Base-by-base conservation (phyloP, 75 land plant species). In the Sequoiadendron giganteum region DNA sequence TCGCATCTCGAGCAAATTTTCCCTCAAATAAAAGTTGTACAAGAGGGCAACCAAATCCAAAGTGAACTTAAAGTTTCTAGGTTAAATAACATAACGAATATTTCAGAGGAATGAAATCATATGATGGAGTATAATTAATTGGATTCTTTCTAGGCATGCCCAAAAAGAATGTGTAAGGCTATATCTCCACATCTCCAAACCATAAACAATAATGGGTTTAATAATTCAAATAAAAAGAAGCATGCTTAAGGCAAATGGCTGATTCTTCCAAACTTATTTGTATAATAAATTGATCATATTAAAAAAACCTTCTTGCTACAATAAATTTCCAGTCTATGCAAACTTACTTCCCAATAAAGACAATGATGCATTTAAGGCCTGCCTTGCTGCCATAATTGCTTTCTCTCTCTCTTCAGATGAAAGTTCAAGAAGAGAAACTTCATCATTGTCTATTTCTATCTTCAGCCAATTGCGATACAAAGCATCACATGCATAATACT, bases 401-500 rank as follows among this genome's bases (percentile, higher is more conserved):
- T 91, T 91, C 49, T 94, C 92, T 86, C 87, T 95, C 92, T 98
- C 99, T 86, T 97, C 99, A 16, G 65, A 40, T 86, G 99, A 95
- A 72, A 95, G 92, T 11, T 94, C 94, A 55, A 70, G 70, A 65
- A 90, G 83, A 80, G 94, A 85, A 80, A 95, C 91, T 45, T 92
- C 92, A 2, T 92, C 92, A 90, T 92, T 96, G 84, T 91, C 92
- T 72, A 92, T 84, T 73, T 96, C 98, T 61, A 95, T 84, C 85
- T 95, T 95, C 55, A 98, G 91, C 99, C 99, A 98, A 40, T 91
- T 93, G 39, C 99, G 95, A 86, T 96, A 98, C 38, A 93, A 94
- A 86, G 96, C 97, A 92, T 98, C 99, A 90, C 97, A 95, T 65
- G 99, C 92, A 87, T 94, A 98, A 87, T 93, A 98, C 86, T 93